phyloP scores from a whole-genome alignment of 2,329 filamentous ascomycete genomes.

The Penicillium sp. region DNA sequence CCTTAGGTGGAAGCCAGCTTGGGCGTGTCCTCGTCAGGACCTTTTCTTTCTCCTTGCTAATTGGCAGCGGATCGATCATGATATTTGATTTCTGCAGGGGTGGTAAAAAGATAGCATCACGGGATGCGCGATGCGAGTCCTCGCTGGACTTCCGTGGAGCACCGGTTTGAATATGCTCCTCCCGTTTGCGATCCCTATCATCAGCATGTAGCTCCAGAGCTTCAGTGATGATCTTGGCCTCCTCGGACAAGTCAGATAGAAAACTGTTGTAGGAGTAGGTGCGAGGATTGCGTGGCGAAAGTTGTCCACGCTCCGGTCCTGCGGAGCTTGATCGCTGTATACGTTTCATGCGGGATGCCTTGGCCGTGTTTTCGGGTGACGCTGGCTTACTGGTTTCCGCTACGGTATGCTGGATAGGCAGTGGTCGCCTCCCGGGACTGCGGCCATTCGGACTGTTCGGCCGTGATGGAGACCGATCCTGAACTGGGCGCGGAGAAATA shows the following conservation, averaged over 20 bases:
- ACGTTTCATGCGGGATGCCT: slow-evolving; percentile 32
- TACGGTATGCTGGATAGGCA: slow-evolving; percentile 43
- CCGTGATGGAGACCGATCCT: slow-evolving; percentile 42
- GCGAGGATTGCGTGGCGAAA: slow-evolving; percentile 44
- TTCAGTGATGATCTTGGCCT: slow-evolving; percentile 59
- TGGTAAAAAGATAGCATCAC: slow-evolving; percentile 51
- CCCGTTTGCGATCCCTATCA: slow-evolving; percentile 45
- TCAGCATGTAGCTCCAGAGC: slow-evolving; percentile 59
- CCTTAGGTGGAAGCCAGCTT: slow-evolving; percentile 65
- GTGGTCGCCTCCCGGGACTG: slow-evolving; percentile 40
- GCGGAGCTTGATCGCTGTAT: slow-evolving; percentile 38
- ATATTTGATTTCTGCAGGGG: slow-evolving; percentile 62
- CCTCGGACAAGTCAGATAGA: slow-evolving; percentile 57
- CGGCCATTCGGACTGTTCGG: slow-evolving; percentile 43
- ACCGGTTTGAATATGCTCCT: slow-evolving; percentile 49
- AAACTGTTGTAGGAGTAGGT: slow-evolving; percentile 60
- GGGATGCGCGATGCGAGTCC: slow-evolving; percentile 39
- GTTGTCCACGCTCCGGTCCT: slow-evolving; percentile 43
- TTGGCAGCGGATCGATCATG: slow-evolving; percentile 64
- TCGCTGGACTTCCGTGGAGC: slow-evolving; percentile 37
- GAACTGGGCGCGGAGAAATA: slow-evolving; percentile 45
- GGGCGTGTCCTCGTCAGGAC: slow-evolving; percentile 65
- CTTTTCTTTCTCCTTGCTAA: slow-evolving; percentile 65
- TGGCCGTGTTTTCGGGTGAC: slow-evolving; percentile 27
- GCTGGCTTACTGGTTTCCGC: slow-evolving; percentile 26